Evolutionary conservation across 2,329 filamentous ascomycete species (phyloP), one percentile per base, ranked within the genome.

Genomic region (Fusarium solani-melongenae): DNA sequence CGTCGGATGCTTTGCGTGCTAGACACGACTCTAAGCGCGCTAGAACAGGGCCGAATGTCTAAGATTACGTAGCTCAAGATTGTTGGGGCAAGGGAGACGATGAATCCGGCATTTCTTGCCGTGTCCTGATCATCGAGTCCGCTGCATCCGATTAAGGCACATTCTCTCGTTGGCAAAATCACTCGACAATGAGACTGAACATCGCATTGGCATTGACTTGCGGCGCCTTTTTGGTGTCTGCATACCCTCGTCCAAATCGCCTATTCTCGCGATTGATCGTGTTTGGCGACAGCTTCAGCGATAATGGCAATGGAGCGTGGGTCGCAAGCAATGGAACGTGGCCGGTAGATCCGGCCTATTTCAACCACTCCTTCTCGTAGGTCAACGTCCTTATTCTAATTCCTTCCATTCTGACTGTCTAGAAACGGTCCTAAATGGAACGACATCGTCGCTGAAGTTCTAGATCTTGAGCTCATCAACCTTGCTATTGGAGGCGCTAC

Each of bases 271-370:
- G 71, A 0, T 56, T 73, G n/a, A 55, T 73, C 17, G 71, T 73
- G 10, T 72, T 73, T n/a, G 71, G 71, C 6, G 71, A 73, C 10
- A 73, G 71, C 51, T 73, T 73, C 53, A 73, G 71, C 33, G 71
- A 73, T 1, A 72, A 73, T 8, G 71, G 71, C 11, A 72, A 73
- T 46, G 71, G 71, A 0, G 73, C 71, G 24, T 73, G 71, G 71
- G 15, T 73, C 14, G 71, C 17, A 3, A 73, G 71, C 27, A 72
- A 73, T 14, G 67, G 64, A 24, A 53, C 71, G 6, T 73, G 71
- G 71, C 71, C 71, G 6, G 57, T n/a, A 12, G 71, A 73, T 3
- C 71, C 64, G 34, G 71, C 71, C 3, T 73, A 73, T 9, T 73
- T 72, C 11, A 22, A 36, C 2, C 71, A 73, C 38, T 74, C 70